These are phyloP conservation scores for Danielia oregonensis DNA, from an alignment of 805 yeast genomes.

Conservation along the genomic window DNA sequence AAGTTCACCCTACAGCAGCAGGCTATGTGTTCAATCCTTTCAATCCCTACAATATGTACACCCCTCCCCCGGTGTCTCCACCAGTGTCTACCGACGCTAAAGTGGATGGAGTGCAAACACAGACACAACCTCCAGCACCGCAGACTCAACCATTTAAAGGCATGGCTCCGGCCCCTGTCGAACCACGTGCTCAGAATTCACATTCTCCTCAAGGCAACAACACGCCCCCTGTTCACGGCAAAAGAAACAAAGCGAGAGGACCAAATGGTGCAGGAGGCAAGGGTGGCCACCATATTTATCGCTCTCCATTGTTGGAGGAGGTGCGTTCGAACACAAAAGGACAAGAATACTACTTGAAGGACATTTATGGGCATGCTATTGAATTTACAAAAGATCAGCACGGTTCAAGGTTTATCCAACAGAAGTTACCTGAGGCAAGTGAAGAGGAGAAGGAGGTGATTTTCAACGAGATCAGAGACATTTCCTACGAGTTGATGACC, in stretches of 20 bases:
- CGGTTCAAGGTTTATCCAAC: constrained; percentile 96
- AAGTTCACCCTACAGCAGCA: constrained; percentile 20
- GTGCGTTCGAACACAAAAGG: constrained; percentile 65
- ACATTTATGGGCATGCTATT: constrained; percentile 79
- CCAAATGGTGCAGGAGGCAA: constrained; percentile 18
- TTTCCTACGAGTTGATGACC: constrained; percentile 76
- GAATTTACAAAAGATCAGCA: constrained; percentile 96
- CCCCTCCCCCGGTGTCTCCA: constrained; percentile 16
- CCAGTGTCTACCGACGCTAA: constrained; percentile 5
- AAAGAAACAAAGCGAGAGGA: constrained; percentile 11
- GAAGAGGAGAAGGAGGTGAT: constrained; percentile 74
- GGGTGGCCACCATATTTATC: constrained; percentile 47
- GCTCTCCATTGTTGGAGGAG: constrained; percentile 82
- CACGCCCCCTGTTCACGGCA: constrained; percentile 7
- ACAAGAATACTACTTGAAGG: constrained; percentile 59
- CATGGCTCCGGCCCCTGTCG: background rate
- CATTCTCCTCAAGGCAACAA: constrained; percentile 2
- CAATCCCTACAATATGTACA: constrained; percentile 42
- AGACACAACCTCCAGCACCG: background rate
- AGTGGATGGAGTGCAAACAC: background rate
- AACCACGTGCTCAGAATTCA: background rate
- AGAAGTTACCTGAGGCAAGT: constrained; percentile 61
- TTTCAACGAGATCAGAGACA: constrained; percentile 77
- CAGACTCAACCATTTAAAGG: constrained; percentile 1
- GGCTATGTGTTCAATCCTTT: constrained; percentile 50